These are phyloP conservation scores for Saccharomyces cerevisiae DNA, from an alignment of 805 yeast genomes.

Conservation along the genomic window DNA sequence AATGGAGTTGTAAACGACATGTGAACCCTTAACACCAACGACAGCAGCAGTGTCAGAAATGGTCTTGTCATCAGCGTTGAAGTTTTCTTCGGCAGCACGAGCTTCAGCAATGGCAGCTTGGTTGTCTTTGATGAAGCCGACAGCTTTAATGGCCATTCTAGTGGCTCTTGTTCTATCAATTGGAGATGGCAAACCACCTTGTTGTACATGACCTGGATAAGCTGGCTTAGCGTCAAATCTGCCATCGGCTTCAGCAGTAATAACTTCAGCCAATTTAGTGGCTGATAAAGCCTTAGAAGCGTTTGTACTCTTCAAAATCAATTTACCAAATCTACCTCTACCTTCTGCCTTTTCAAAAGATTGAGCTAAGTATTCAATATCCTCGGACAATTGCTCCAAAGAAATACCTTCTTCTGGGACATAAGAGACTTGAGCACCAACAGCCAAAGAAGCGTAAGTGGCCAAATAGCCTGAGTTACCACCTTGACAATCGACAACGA, in stretches of 20 bases:
- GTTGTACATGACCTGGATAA: conserved; percentile 81
- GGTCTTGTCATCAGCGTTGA: conserved; percentile 26
- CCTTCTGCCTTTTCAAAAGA: conserved; percentile 58
- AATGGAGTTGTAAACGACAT: conserved; percentile 64
- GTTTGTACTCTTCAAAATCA: conserved; percentile 57
- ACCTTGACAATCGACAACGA: conserved; percentile 79
- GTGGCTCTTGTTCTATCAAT: conserved; percentile 72
- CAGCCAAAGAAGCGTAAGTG: conserved; percentile 54
- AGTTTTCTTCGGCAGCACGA: conserved; percentile 27
- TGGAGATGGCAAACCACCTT: conserved; percentile 70
- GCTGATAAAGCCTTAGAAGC: conserved; percentile 67
- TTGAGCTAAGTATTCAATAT: conserved; percentile 51
- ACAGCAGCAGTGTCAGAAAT: conserved; percentile 61
- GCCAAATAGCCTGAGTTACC: conserved; percentile 80
- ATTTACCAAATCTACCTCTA: conserved; percentile 57
- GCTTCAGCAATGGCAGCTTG: conserved; percentile 22
- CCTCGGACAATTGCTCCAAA: conserved; percentile 54
- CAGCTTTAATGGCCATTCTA: conserved; percentile 60
- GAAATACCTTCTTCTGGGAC: conserved; percentile 67
- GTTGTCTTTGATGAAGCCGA: conserved; percentile 52
- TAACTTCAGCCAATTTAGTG: conserved; percentile 60
- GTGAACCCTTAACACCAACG: conserved; percentile 73
- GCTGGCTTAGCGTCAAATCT: conserved; percentile 73
- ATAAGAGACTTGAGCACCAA: conserved; percentile 68
- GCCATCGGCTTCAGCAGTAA: conserved; percentile 51